Evolutionary conservation across 129 eudicot genomes (phyloP).

Genomic region (Calendula officinalis): DNA sequence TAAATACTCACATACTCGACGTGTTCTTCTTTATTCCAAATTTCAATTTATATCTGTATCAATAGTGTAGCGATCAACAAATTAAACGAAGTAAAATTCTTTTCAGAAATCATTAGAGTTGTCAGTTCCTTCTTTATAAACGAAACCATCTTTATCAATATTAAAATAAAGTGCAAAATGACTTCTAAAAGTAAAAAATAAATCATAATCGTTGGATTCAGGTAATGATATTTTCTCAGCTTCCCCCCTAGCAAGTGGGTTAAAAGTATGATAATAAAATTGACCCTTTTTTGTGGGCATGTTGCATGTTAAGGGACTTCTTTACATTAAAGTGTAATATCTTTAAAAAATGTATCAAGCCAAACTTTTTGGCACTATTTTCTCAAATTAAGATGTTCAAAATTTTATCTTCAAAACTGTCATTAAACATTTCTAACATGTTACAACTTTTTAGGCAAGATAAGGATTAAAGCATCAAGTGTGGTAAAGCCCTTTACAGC

Average conservation of each 20-base stretch:
- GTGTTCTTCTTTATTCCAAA: too few species aligned
- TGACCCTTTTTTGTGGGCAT: constrained; percentile 30
- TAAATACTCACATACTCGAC: too few species aligned
- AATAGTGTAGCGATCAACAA: too few species aligned
- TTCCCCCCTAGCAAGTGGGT: constrained; percentile 35
- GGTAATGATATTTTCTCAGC: constrained; percentile 24
- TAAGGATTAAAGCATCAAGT: neutral
- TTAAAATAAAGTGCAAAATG: constrained; percentile 14
- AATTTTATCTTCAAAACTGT: neutral
- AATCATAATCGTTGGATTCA: constrained; percentile 25
- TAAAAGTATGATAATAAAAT: constrained; percentile 30
- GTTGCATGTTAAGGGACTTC: constrained; percentile 38
- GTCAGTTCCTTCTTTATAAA: neutral
- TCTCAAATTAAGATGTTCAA: neutral
- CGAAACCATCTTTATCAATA: neutral
- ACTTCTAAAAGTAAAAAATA: constrained; percentile 3
- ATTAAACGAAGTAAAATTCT: too few species aligned
- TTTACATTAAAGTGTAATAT: constrained; percentile 26
- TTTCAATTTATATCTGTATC: too few species aligned
- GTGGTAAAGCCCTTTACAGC: too few species aligned
- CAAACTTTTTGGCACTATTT: constrained; percentile 24
- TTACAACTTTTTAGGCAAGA: constrained; percentile 22
- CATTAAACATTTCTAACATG: neutral
- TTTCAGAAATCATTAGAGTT: too few species aligned
- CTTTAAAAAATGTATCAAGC: constrained; percentile 8